Conservation (phyloP, 306 rosid species). For the Malus fusca region DNA sequence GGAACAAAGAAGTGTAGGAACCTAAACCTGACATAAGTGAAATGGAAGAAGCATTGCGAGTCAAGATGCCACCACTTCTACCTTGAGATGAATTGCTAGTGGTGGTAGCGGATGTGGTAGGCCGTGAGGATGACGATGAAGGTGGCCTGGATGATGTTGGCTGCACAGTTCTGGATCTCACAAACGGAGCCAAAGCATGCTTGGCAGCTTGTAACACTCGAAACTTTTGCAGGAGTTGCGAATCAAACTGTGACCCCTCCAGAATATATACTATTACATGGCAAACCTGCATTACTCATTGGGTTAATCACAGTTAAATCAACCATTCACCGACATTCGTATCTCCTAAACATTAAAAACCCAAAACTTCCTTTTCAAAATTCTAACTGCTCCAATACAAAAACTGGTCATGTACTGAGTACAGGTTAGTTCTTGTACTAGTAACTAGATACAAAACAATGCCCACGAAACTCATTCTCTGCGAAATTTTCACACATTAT, state of each 20-base stretch:
- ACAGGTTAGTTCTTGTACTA: not conserved
- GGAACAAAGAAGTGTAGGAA: slow-evolving; percentile 85
- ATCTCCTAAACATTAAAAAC: not conserved
- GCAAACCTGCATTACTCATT: slow-evolving; percentile 76
- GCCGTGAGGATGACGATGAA: slow-evolving; percentile 42
- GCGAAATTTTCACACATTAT: not conserved
- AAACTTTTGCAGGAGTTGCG: slow-evolving; percentile 62
- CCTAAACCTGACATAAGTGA: slow-evolving; percentile 87
- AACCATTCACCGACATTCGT: not conserved
- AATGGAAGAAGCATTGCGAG: slow-evolving; percentile 53
- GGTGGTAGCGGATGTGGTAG: slow-evolving; percentile 22
- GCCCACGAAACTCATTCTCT: not conserved
- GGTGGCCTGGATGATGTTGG: slow-evolving; percentile 42
- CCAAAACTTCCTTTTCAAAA: not conserved
- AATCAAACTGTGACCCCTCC: slow-evolving; percentile 69
- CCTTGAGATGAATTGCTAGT: slow-evolving; percentile 58
- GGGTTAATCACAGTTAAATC: slow-evolving; percentile 15
- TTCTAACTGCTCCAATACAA: not conserved
- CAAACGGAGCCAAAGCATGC: slow-evolving; percentile 69
- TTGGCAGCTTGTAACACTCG: slow-evolving; percentile 79
- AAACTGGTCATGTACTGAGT: not conserved
- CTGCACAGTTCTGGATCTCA: slow-evolving; percentile 40
- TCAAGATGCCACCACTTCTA: slow-evolving; percentile 54
- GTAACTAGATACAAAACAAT: not conserved
- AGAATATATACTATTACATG: slow-evolving; percentile 71